phyloP scores from a whole-genome alignment of 2,329 filamentous ascomycete species.

The Chalaropsis ovoidea region DNA sequence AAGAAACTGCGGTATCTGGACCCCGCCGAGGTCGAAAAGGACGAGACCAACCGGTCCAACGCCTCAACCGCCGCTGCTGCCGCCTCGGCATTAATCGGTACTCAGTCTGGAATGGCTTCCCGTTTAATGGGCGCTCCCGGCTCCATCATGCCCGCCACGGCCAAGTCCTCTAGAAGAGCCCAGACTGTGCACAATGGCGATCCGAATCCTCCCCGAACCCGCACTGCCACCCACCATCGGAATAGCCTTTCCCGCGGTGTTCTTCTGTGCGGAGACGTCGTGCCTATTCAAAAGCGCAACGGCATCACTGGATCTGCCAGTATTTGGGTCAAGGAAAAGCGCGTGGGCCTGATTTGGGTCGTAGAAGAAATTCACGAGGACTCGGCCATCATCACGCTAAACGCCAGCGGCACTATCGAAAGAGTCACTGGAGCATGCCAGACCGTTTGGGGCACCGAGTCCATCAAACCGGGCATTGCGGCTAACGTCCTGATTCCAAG shows the following conservation, averaged over 20 bases:
- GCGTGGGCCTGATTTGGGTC: conserved; percentile 89
- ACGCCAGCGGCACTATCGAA: conserved; percentile 65
- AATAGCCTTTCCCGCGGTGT: conserved; percentile 76
- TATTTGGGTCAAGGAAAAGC: conserved; percentile 97
- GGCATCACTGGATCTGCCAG: conserved; percentile 85
- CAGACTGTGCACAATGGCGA: conserved; percentile 54
- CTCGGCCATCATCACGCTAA: conserved; percentile 64
- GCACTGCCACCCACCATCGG: conserved; percentile 50
- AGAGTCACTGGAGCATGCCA: conserved; percentile 65
- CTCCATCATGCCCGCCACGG: conserved; percentile 36
- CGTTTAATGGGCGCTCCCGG: conserved; percentile 75
- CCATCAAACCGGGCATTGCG: conserved; percentile 57
- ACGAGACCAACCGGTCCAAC: conserved; percentile 31
- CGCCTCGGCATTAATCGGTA: conserved; percentile 53
- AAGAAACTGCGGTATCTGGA: conserved; percentile 64
- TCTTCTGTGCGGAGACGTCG: conserved; percentile 89
- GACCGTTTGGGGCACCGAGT: conserved; percentile 72
- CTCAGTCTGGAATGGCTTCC: conserved; percentile 68
- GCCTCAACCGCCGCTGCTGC: conserved; percentile 33
- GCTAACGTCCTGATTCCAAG: conserved; percentile 70
- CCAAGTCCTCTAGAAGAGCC: conserved; percentile 42
- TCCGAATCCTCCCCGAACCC: conserved; percentile 45
- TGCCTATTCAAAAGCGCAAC: conserved; percentile 93
- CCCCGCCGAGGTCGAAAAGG: conserved; percentile 37
- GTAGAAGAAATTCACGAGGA: conserved; percentile 96